Evolutionary conservation across 2,329 filamentous ascomycete species (phyloP), one percentile per base, ranked within the genome.

Genomic region (Calycina herbarum): DNA sequence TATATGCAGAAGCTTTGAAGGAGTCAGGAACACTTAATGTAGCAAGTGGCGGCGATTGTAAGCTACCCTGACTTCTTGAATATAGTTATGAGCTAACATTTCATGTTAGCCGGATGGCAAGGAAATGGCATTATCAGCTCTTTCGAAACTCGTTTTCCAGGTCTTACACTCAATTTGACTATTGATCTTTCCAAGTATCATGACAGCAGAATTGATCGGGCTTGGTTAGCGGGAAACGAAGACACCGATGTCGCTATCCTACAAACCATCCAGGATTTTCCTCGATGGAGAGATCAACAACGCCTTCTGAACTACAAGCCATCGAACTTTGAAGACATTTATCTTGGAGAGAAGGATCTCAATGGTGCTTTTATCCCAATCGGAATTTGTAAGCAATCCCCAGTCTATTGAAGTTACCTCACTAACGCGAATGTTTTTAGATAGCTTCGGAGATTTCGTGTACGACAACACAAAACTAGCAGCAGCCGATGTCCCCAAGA

Each of bases 231-330:
- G 4, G 45, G 45, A 24, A 24, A 51, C 6, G 45, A 51, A n/a
- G 24, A 51, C 17, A 24, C 17, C 1, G 45, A 51, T 51, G 7
- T 51, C n/a, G 45, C 45, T 3, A 51, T 51, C 20, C 45, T 51
- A 7, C 45, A 51, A 10, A 51, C 45, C n/a, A 2, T 51, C 3
- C 45, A 51, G 8, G 45, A 51, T 20, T 51, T 51, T 20, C 45
- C 45, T 11, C n/a, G 45, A 11, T 51, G 45, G 45, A 51, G 45
- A 51, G 45, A 51, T 51, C 45, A 51, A 51, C n/a, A 51, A 51
- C 45, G 45, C 7, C 45, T 51, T 20, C 3, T 51, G 45, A 51
- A 51, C 7, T 51, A 51, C 3, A 51, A 51, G 45, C 45, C 45
- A 51, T 5, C 45, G n/a, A 51, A 51, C 7, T 51, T 51, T 51